These are phyloP conservation scores for Eustoma russellianum DNA, from an alignment of 257 asterid species.

Conservation along the genomic window DNA sequence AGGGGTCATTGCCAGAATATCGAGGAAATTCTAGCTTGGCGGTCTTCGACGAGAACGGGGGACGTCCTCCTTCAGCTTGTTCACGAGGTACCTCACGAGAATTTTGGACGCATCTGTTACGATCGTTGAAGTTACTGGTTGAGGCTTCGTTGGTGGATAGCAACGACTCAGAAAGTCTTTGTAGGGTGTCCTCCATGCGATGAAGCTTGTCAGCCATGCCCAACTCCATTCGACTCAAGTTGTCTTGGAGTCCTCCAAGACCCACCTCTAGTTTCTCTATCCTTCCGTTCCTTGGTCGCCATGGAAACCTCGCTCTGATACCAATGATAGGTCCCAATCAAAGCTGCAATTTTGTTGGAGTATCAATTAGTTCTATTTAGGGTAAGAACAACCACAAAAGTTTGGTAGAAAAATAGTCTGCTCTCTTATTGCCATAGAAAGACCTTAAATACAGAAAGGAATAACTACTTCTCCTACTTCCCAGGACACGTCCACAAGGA, in stretches of 20 bases:
- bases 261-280: background rate
- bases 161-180: background rate
- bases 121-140: background rate
- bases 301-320: background rate
- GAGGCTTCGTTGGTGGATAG: background rate
- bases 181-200: background rate
- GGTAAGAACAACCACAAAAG: no score
- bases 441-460: no score
- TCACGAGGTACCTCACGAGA: background rate
- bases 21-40: background rate
- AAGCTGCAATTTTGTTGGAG: no score
- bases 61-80: background rate
- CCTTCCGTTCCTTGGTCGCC: background rate
- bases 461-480: no score
- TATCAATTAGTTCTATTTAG: no score
- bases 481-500: no score
- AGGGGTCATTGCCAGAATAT: background rate
- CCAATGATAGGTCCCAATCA: conserved; percentile 1
- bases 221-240: background rate
- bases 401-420: no score
- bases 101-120: background rate
- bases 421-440: no score
- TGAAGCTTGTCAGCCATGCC: no score
- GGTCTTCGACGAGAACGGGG: background rate
- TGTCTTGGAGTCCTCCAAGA: background rate